Evolutionary conservation across 305 asterid genomes (phyloP).

Genomic region (Fraxinus sp.): DNA sequence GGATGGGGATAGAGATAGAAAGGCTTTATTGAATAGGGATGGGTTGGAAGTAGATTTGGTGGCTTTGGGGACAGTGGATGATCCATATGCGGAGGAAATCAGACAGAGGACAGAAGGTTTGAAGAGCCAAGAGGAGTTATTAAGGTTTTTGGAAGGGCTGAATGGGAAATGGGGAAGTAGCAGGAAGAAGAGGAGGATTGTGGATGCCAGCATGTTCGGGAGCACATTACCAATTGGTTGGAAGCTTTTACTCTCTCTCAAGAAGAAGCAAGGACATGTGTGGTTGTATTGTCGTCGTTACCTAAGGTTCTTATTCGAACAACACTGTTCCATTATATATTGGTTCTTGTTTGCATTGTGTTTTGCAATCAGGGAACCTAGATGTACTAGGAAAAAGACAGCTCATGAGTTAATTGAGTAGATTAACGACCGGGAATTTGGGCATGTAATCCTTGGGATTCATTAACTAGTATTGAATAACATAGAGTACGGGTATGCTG

Average conservation of each 20-base stretch:
- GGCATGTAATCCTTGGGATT: background rate
- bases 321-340: background rate
- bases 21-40: constrained; percentile 42
- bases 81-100: constrained; percentile 60
- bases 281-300: constrained; percentile 74
- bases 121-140: constrained; percentile 50
- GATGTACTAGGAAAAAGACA: background rate
- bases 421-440: background rate
- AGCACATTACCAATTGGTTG: constrained; percentile 66
- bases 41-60: constrained; percentile 61
- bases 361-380: background rate
- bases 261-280: constrained; percentile 58
- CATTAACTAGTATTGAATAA: background rate
- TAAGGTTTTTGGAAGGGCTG: constrained; percentile 54
- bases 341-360: constrained; percentile 2
- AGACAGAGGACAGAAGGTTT: constrained; percentile 50
- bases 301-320: constrained; percentile 56
- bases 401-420: background rate
- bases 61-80: constrained; percentile 47
- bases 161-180: constrained; percentile 79
- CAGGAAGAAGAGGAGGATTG: constrained; percentile 77
- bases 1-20: constrained; percentile 40
- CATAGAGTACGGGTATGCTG: background rate
- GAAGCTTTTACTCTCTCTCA: constrained; percentile 62
- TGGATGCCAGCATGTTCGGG: constrained; percentile 71